Evolutionary conservation across 768 basidiomycete species (phyloP).

Genomic region (Mycena olivaceomarginata): DNA sequence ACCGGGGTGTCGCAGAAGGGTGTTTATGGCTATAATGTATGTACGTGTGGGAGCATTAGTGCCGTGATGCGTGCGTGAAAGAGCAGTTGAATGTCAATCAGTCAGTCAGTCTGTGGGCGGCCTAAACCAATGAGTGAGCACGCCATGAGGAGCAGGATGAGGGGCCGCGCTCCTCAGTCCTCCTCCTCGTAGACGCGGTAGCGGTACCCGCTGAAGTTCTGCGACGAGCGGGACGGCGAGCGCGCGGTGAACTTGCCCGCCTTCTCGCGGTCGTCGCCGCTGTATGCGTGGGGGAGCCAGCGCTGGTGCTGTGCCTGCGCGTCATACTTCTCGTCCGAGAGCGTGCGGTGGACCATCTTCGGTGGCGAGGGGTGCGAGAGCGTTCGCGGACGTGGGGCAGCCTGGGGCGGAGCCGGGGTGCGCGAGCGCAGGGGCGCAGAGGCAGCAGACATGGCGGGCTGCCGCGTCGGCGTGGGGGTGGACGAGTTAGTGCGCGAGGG

Average conservation of each 20-base stretch:
- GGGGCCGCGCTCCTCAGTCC: constrained; percentile 3
- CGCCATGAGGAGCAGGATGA: not conserved
- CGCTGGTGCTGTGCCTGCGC: constrained; percentile 72
- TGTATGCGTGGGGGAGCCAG: constrained; percentile 74
- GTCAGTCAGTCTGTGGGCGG: constrained; percentile 23
- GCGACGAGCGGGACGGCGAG: constrained; percentile 53
- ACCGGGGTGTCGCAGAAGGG: constrained; percentile 27
- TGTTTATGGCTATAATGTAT: constrained; percentile 51
- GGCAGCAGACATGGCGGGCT: constrained; percentile 57
- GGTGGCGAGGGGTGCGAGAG: constrained; percentile 73
- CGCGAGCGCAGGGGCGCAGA: constrained; percentile 49
- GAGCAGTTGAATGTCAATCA: constrained; percentile 43
- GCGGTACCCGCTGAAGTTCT: constrained; percentile 43
- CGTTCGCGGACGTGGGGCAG: constrained; percentile 62
- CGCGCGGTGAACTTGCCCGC: constrained; percentile 44
- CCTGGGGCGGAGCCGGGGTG: constrained; percentile 56
- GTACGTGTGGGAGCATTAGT: constrained; percentile 50
- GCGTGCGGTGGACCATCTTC: constrained; percentile 72
- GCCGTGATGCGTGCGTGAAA: constrained; percentile 39
- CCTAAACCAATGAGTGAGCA: not conserved
- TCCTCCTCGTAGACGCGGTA: constrained; percentile 39
- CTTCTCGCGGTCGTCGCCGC: constrained; percentile 37
- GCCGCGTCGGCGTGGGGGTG: constrained; percentile 61
- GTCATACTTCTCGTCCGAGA: constrained; percentile 80
- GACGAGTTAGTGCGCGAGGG: constrained; percentile 60